These are phyloP conservation scores for Saturnispora dispora DNA, from an alignment of 805 yeast species.

Conservation along the genomic window DNA sequence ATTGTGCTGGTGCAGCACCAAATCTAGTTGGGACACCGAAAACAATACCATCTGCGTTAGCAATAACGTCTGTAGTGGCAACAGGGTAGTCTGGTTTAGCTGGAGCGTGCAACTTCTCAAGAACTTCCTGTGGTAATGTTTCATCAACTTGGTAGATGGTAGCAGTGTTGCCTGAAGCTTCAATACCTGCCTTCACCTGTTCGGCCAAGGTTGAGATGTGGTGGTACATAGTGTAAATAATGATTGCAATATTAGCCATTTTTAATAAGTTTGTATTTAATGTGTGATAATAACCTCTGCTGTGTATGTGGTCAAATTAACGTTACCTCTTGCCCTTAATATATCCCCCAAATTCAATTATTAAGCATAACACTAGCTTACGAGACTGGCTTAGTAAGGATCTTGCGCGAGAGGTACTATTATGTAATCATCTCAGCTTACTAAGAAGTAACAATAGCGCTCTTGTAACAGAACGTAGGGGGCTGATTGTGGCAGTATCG, in stretches of 20 bases:
- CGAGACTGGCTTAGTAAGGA: not conserved
- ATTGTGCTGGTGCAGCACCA: conserved; percentile 75
- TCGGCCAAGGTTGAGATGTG: conserved; percentile 65
- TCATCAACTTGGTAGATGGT: conserved; percentile 70
- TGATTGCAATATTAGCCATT: conserved; percentile 24
- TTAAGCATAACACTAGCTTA: not conserved
- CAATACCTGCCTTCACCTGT: conserved; percentile 58
- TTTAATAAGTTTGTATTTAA: not conserved
- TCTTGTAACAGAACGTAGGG: not conserved
- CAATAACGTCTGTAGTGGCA: conserved; percentile 50
- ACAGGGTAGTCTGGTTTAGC: conserved; percentile 54
- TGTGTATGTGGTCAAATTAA: not conserved
- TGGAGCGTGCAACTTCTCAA: conserved; percentile 53
- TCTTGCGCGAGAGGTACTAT: not conserved
- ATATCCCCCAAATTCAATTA: not conserved
- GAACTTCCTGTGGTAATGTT: conserved; percentile 54
- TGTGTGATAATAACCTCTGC: not conserved
- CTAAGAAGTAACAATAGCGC: not conserved
- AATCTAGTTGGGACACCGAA: conserved; percentile 84
- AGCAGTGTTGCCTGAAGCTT: conserved; percentile 58
- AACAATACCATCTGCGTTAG: conserved; percentile 66
- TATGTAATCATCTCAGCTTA: not conserved
- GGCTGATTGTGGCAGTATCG: not conserved
- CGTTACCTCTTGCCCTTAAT: not conserved
- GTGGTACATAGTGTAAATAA: conserved; percentile 70